Percentiles rank a stretch among this genome's conserved stretches.
Conservation (phyloP, 2,329 filamentous ascomycete species). For the Chalara sp. region DNA sequence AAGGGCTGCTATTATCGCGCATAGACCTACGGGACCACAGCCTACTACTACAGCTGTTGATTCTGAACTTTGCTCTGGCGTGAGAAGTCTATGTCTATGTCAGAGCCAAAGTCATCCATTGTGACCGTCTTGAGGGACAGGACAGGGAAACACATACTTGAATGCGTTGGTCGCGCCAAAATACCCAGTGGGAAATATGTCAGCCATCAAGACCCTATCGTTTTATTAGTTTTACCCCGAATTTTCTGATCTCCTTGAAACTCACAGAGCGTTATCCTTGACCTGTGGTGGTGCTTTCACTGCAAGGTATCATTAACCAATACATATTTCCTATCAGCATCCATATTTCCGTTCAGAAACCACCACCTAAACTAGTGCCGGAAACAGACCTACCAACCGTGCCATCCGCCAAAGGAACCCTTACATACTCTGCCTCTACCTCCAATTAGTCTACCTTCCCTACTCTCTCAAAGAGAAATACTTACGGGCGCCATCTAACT, state of each 20-base stretch:
- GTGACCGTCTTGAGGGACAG: no score
- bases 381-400: conserved; percentile 64
- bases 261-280: not conserved
- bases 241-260: not conserved
- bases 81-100: not conserved
- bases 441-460: not conserved
- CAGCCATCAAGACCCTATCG: conserved; percentile 79
- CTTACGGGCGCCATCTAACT: conserved; percentile 61
- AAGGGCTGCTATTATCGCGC: conserved; percentile 71
- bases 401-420: conserved; percentile 73
- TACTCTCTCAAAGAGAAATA: no score
- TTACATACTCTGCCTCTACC: conserved; percentile 69
- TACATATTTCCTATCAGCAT: no score
- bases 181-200: conserved; percentile 85
- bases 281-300: not conserved
- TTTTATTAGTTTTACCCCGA: conserved; percentile 57
- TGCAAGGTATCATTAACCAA: not conserved
- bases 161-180: conserved; percentile 79
- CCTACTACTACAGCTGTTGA: conserved; percentile 65
- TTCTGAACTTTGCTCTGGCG: conserved; percentile 17
- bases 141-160: not conserved
- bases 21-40: conserved; percentile 80
- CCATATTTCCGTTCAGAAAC: no score
- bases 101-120: no score
- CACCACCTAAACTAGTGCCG: not conserved